Evolutionary conservation across 305 asterid species (phyloP).

Genomic region (Nicotiana rustica): DNA sequence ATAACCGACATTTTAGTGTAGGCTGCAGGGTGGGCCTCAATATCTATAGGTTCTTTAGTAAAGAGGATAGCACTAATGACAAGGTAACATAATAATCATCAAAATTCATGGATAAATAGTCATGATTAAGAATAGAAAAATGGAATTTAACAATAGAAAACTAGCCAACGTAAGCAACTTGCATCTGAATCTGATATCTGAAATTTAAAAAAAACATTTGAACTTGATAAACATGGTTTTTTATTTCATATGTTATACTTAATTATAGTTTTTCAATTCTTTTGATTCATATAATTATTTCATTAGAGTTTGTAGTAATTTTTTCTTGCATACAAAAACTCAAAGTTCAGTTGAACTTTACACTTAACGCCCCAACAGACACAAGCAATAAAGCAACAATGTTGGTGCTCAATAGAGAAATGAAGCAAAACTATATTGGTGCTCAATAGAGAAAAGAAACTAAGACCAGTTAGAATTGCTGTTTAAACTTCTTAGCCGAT

Average conservation of each 20-base stretch:
- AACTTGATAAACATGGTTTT: background rate
- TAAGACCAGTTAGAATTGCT: too few species aligned
- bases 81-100: conserved; percentile 10
- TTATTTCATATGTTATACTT: background rate
- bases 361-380: conserved; percentile 15
- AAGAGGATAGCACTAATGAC: conserved; percentile 24
- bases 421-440: too few species aligned
- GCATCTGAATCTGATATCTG: conserved; percentile 6
- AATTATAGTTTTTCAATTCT: background rate
- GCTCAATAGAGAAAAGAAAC: too few species aligned
- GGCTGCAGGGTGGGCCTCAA: background rate
- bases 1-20: background rate
- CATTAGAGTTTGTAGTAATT: background rate
- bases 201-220: background rate
- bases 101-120: conserved; percentile 9
- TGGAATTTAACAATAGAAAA: background rate
- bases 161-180: background rate
- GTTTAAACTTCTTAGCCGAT: too few species aligned
- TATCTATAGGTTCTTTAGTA: background rate
- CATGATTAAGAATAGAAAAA: background rate
- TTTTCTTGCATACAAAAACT: conserved; percentile 6
- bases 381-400: background rate
- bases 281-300: background rate
- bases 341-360: background rate
- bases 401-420: conserved; percentile 14